Evolutionary conservation across 257 asterid genomes (phyloP).

Genomic region (Plantago ovata): DNA sequence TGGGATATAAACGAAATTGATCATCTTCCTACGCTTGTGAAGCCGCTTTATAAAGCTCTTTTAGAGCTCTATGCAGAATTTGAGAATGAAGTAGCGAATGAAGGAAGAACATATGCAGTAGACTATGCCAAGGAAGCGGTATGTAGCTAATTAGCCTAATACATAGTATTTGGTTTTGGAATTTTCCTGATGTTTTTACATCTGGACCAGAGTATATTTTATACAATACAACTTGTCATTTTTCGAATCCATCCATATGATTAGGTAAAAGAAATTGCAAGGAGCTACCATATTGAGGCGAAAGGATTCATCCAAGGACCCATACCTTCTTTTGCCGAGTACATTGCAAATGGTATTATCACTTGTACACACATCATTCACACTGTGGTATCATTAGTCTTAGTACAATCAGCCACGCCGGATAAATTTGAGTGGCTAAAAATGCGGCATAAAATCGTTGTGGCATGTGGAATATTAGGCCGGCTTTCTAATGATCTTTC

Average conservation of each 20-base stretch:
- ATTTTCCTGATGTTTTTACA: too few relatives aligned
- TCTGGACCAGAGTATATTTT: too few relatives aligned
- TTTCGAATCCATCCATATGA: neutral
- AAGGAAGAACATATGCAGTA: conserved; percentile 19
- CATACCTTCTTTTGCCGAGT: conserved; percentile 19
- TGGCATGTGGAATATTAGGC: neutral
- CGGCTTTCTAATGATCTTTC: conserved; percentile 2
- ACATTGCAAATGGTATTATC: neutral
- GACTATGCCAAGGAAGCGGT: conserved; percentile 17
- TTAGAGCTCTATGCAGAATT: conserved; percentile 12
- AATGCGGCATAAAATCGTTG: conserved; percentile 2
- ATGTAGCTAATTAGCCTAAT: too few relatives aligned
- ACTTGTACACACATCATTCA: conserved; percentile 3
- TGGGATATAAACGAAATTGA: conserved; percentile 23
- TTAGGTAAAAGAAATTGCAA: conserved; percentile 17
- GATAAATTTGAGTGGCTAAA: conserved; percentile 7
- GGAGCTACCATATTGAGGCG: conserved; percentile 18
- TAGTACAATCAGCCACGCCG: neutral
- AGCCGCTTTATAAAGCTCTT: conserved; percentile 5
- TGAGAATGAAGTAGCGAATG: conserved; percentile 10
- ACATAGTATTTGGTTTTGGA: too few relatives aligned
- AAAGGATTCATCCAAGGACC: conserved; percentile 20
- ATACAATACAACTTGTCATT: too few relatives aligned
- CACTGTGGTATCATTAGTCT: conserved; percentile 1
- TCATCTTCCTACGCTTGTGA: conserved; percentile 15